Evolutionary conservation across 495 filamentous ascomycete genomes (phyloP), one percentile per base, ranked within the genome.

Genomic region (Hypoxylon fragiforme): DNA sequence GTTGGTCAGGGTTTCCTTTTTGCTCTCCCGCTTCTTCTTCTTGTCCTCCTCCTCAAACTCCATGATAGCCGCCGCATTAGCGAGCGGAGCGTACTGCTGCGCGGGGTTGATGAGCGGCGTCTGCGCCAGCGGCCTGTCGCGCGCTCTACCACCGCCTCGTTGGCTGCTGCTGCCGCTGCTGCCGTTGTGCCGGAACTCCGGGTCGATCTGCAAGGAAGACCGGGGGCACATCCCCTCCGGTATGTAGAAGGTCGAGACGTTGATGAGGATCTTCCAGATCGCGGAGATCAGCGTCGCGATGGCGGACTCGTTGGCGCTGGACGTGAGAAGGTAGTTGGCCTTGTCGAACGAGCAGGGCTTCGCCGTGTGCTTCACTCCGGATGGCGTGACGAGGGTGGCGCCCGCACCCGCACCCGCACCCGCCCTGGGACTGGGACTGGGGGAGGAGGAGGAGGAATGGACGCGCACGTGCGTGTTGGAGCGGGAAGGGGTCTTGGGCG

Each of bases 321-420:
- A 72, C 1, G 73, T 62, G 19, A 79, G 65, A 7, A 76, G 54
- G 38, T 66, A 75, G 44, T 77, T 72, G n/a, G 70, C 72, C 22
- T 71, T 70, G 3, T 70, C 64, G 28, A 73, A 70, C 0, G 69
- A 62, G n/a, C n/a, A n/a, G 19, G 63, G 60, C 4, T 50, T 55
- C 18, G 60, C 36, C 20, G 30, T 24, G 9, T 38, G 43, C 38
- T 20, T 64, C 28, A 40, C 14, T 11, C 53, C 36, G 3, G 50
- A 32, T 0, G 64, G 44, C 3, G 63, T 30, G 3, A 49, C 32
- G 7, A 55, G 56, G 3, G 60, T 52, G 20, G 57, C 43, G 14
- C 44, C 38, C 3, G 44, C 18, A 1, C 45, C 44, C 7, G 44
- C 44, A 9, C 28, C 45, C n/a, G n/a, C n/a, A n/a, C n/a, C n/a